Base-by-base conservation (phyloP, 768 basidiomycete genomes). In the Lactifluus subvellereus region DNA sequence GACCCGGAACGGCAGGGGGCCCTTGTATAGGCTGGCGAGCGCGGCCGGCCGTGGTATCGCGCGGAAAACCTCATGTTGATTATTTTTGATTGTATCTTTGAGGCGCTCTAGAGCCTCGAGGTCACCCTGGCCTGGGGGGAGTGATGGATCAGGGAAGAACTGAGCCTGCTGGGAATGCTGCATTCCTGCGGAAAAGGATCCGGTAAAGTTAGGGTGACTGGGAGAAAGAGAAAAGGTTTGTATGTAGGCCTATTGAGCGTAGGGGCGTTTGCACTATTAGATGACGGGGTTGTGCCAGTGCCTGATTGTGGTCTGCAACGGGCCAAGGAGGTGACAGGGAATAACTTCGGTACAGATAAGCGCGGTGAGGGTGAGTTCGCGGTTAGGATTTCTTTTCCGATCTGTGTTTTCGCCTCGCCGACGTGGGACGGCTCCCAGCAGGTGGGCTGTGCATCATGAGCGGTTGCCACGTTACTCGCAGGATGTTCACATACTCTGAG, bases 81-180 rank as follows among this genome's bases (percentile, higher is more conserved):
- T 83, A 37, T 77, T 79, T 70, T 84, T 86, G 73, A 91, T 91
- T 59, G 81, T 76, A 27, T 82, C 76, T 72, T 91, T 91, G 72
- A 91, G 83, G 60, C 84, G 84, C 74, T 90, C 84, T 62, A 91
- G 80, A 37, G 85, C 79, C 71, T 89, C 86, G 65, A 91, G 80
- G 74, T 90, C 89, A 70, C 77, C 80, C 68, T 82, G 78, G 8
- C 85, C 87, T 22, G 81, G 78, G 2, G 82, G 80, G 0, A 80
- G 69, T 2, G 68, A 54, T 8, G 60, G 55, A 48, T 63, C 49
- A 22, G 67, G 61, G 35, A 50, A 54, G 33, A 67, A 67, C 30
- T 50, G 60, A 13, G 20, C 27, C 42, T 58, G 63, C 27, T 60
- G 66, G 33, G 54, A 32, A 11, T 66, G 65, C 10, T 62, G 65